Base-by-base conservation (phyloP, 441 rosid species). In the Arabidopsis lyrata region DNA sequence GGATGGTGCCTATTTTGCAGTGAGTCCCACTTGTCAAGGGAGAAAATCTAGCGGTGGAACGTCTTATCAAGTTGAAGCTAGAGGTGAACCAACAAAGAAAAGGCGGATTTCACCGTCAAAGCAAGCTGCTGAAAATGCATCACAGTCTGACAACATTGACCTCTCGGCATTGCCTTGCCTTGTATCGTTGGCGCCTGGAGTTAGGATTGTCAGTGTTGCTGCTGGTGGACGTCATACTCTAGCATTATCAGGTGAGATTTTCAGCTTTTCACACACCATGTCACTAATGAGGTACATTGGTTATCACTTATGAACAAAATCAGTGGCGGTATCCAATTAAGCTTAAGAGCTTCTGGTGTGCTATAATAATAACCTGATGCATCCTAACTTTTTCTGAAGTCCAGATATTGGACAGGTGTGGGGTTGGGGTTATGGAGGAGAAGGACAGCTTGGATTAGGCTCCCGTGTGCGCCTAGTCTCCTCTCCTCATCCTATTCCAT, bases 401-500 rank as follows among this genome's bases (percentile, higher is more conserved):
- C 68, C 93, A 93, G 99, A 96, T 90, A 75, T 85, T 45, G 99
- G 99, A 78, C 97, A 90, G 90, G 98, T 93, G 58, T 96, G 98
- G 99, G 99, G 98, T 76, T 96, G 99, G 99, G 99, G 99, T 75
- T 96, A 93, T 87, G 99, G 98, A 73, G 99, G 99, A 35, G 99
- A 96, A 80, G 99, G 99, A 71, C 99, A 96, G 84, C 99, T 96
- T 52, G 99, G 99, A 62, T 83, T 91, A 83, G 97, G 97, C 49
- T 90, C 99, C 39, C 89, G 97, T 62, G 84, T 93, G 76, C 86
- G 94, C 1, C 78, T 91, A 91, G 97, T 96, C 58, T 91, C 98
- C 73, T 88, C 97, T 57, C 98, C 98, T 58, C 98, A 93, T 83
- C 97, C 84, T 29, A 65, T 96, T 70, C 90, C 90, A 34, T 93